These are phyloP conservation scores for Crithidia brevicula DNA, from an alignment of 208 protist species.

Conservation along the genomic window DNA sequence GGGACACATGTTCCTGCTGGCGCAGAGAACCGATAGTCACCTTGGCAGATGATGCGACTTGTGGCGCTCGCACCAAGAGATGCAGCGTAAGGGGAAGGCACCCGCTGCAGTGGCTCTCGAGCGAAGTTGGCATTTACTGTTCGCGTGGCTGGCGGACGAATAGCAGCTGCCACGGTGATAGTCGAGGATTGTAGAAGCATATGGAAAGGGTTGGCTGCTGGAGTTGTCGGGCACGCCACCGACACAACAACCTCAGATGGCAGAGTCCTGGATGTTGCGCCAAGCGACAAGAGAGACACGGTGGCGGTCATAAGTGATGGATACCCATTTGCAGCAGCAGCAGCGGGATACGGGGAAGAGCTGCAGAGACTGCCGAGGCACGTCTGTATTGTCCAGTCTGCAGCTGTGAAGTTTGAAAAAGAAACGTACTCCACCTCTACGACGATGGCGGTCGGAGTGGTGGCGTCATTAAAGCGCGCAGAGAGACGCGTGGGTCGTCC, in stretches of 20 bases:
- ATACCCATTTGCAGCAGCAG: constrained; percentile 1
- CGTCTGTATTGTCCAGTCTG: constrained; percentile 27
- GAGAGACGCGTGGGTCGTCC: constrained; percentile 31
- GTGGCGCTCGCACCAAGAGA: constrained; percentile 11
- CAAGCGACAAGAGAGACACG: constrained; percentile 3
- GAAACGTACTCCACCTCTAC: constrained; percentile 32
- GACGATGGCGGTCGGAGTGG: constrained; percentile 17
- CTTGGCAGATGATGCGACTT: constrained; percentile 29
- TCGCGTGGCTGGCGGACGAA: neutral
- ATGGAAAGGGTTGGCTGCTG: constrained; percentile 23
- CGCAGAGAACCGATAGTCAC: constrained; percentile 32
- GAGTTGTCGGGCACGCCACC: constrained; percentile 19
- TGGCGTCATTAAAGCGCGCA: constrained; percentile 11
- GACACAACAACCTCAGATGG: constrained; percentile 9
- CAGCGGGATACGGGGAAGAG: neutral
- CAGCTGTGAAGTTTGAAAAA: constrained; percentile 31
- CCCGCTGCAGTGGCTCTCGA: constrained; percentile 16
- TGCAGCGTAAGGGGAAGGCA: constrained; percentile 28
- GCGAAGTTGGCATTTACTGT: constrained; percentile 30
- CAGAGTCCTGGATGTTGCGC: neutral
- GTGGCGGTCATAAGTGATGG: constrained; percentile 7
- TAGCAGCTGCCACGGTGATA: constrained; percentile 15
- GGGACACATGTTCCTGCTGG: constrained; percentile 17
- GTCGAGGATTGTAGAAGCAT: constrained; percentile 19
- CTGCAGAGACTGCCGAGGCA: constrained; percentile 9